Conservation (phyloP, 768 basidiomycete species). For the Boletus eberwhitei region DNA sequence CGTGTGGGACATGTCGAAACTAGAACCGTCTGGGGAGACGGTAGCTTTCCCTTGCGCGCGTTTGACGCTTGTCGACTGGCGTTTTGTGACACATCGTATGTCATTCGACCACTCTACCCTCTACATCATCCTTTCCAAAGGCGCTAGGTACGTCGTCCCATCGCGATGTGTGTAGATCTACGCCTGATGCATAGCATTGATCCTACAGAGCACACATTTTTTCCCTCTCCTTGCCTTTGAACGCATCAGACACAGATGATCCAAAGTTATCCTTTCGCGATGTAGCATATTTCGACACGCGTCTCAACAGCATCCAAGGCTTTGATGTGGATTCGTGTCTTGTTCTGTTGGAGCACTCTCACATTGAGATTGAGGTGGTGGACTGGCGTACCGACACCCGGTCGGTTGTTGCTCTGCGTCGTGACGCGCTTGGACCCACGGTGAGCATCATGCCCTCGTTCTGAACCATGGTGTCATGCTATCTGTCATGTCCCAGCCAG, state of each 20-base stretch:
- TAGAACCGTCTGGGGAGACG: not conserved
- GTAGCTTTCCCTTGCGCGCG: constrained; percentile 1
- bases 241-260: not conserved
- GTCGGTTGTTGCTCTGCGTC: constrained; percentile 14
- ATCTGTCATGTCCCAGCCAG: constrained; percentile 15
- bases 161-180: not conserved
- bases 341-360: constrained; percentile 28
- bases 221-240: not conserved
- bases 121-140: constrained; percentile 7
- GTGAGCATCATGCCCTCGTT: constrained; percentile 20
- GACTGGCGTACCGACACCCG: constrained; percentile 32
- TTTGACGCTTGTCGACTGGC: constrained; percentile 8
- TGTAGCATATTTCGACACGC: constrained; percentile 4
- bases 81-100: not conserved
- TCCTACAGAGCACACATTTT: constrained; percentile 10
- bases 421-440: constrained; percentile 24
- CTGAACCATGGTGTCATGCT: not conserved
- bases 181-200: not conserved
- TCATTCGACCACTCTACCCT: constrained; percentile 12
- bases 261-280: not conserved
- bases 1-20: constrained; percentile 12
- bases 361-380: constrained; percentile 33
- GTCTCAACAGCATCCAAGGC: constrained; percentile 17
- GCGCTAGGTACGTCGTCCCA: constrained; percentile 6
- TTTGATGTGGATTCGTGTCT: constrained; percentile 33